Conservation (phyloP, 371 early-diverging fungal species). For the Circinella umbellata region DNA sequence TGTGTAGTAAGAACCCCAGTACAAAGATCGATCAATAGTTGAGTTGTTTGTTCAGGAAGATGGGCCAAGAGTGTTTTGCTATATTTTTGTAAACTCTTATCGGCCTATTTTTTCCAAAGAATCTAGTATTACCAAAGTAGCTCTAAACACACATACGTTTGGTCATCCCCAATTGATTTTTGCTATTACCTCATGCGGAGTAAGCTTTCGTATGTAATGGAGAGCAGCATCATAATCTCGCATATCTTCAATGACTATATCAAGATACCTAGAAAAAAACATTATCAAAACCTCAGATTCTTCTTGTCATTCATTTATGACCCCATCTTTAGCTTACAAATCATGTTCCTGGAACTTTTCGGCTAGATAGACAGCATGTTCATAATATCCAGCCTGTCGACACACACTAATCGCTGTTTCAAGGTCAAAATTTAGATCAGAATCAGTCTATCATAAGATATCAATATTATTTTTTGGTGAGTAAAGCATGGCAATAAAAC, state of each 20-base stretch:
- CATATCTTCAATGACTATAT: slow-evolving; percentile 87
- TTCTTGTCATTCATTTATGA: neutral
- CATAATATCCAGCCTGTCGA: slow-evolving; percentile 86
- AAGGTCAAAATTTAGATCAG: slow-evolving; percentile 82
- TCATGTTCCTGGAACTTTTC: slow-evolving; percentile 82
- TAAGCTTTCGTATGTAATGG: slow-evolving; percentile 67
- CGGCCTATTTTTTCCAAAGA: slow-evolving; percentile 36
- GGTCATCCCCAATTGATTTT: too few species aligned
- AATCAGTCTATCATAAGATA: slow-evolving; percentile 52
- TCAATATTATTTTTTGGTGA: neutral
- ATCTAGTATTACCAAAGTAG: too few species aligned
- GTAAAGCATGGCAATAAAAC: neutral
- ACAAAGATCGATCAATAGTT: slow-evolving; percentile 79
- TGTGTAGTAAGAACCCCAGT: slow-evolving; percentile 50
- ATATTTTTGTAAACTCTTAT: slow-evolving; percentile 72
- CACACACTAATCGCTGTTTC: slow-evolving; percentile 94
- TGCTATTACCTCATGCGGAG: slow-evolving; percentile 48
- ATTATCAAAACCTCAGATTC: too few species aligned
- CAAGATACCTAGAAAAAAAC: slow-evolving; percentile 35
- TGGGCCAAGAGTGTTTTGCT: slow-evolving; percentile 78
- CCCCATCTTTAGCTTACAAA: slow-evolving; percentile 47
- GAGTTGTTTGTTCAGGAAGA: slow-evolving; percentile 79
- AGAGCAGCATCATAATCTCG: slow-evolving; percentile 77
- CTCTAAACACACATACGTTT: too few species aligned
- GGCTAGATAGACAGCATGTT: slow-evolving; percentile 88